phyloP scores from a whole-genome alignment of 75 land plant genomes.

The Selaginella tamariscina region DNA sequence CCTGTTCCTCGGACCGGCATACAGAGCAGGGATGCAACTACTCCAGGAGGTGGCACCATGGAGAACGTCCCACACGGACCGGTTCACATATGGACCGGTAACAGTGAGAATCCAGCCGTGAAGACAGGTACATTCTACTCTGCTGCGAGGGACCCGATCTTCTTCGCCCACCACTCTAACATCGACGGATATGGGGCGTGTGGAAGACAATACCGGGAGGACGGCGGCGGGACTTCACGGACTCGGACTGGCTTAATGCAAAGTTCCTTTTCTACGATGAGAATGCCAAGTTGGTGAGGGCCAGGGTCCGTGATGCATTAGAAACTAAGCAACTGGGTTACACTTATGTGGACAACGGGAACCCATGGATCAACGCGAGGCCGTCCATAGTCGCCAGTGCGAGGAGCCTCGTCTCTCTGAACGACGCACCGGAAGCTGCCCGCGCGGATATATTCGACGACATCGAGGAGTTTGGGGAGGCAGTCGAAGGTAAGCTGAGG shows the following conservation, averaged over 20 bases:
- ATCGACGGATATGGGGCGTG: slow-evolving; percentile 13
- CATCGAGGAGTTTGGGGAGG: background rate
- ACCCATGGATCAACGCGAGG: slow-evolving; percentile 16
- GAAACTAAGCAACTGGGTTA: slow-evolving; percentile 22
- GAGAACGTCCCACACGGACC: slow-evolving; percentile 15
- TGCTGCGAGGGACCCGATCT: slow-evolving; percentile 26
- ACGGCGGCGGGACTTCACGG: slow-evolving; percentile 8
- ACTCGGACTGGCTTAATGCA: slow-evolving; percentile 33
- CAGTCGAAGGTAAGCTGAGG: background rate
- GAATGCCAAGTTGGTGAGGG: slow-evolving; percentile 20
- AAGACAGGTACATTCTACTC: slow-evolving; percentile 24
- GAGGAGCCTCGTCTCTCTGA: background rate
- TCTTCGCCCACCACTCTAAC: slow-evolving; percentile 21
- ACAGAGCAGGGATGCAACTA: background rate
- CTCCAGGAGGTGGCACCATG: slow-evolving; percentile 14
- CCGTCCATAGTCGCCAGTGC: background rate
- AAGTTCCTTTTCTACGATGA: slow-evolving; percentile 34
- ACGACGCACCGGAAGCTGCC: background rate
- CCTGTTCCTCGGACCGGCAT: slow-evolving; percentile 12
- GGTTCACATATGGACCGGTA: slow-evolving; percentile 23
- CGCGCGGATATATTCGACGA: background rate
- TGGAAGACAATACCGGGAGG: slow-evolving; percentile 19
- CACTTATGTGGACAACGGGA: slow-evolving; percentile 15
- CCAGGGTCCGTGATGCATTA: slow-evolving; percentile 25
- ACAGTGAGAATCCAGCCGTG: background rate